Conservation (phyloP, 768 basidiomycete species). For the Postia placenta region DNA sequence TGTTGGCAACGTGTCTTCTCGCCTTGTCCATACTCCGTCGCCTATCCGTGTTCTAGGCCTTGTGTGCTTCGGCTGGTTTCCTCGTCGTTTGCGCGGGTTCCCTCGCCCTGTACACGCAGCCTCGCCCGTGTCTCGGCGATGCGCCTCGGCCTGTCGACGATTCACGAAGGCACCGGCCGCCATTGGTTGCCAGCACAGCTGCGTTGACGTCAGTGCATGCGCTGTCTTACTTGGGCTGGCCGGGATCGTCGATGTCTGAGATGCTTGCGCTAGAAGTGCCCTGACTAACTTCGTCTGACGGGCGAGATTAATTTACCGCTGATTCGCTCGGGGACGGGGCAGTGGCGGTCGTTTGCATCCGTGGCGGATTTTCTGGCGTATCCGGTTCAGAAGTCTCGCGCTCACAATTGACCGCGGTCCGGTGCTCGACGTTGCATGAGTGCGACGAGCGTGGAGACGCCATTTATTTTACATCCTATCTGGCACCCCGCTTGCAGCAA, state of each 20-base stretch:
- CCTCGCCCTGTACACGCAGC: neutral
- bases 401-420: too few species aligned
- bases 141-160: neutral
- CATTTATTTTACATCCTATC: too few species aligned
- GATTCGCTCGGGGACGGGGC: too few species aligned
- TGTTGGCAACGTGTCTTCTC: constrained; percentile 5
- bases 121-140: neutral
- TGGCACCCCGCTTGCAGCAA: neutral
- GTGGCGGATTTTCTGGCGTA: too few species aligned
- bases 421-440: too few species aligned
- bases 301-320: too few species aligned
- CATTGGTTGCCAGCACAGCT: neutral
- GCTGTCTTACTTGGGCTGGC: neutral
- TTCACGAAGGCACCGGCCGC: neutral
- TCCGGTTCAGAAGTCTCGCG: too few species aligned
- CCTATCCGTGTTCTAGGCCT: neutral
- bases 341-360: too few species aligned
- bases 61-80: neutral
- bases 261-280: neutral
- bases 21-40: neutral
- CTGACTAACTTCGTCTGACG: neutral
- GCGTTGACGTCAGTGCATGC: neutral
- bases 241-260: neutral
- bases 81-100: neutral
- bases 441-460: too few species aligned